Base-by-base conservation (phyloP, 1,284 basidiomycete genomes). In the Ustilago lituana region DNA sequence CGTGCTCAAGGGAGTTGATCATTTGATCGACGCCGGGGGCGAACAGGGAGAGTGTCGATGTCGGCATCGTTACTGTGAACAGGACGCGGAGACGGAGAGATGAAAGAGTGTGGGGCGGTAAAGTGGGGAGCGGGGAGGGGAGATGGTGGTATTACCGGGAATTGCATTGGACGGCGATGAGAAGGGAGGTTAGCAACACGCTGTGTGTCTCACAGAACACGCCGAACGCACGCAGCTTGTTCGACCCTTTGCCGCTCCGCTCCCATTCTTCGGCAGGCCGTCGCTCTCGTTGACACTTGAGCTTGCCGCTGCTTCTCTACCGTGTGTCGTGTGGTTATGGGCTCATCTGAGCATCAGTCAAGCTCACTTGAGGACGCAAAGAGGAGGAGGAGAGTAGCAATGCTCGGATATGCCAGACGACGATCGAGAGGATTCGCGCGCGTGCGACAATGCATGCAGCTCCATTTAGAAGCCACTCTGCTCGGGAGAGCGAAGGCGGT, bases 1-100 rank as follows among this genome's bases (percentile, higher is more conserved):
- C 27, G 12, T 31, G 20, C 20, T 69, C 52, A 31, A 63, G 29
- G 43, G 26, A 35, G 19, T 15, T 50, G 45, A 69, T 46, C 66
- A 69, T 69, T 31, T 69, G 50, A 19, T 62, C 39, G 17, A 63
- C 55, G 23, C 60, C 66, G 4, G 66, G 66, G 6, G 66, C 66
- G 36, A 59, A 69, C 8, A 69, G 60, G 5, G 43, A 38, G 24
- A 69, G 43, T 5, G 66, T 69, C 14, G 61, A 41, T 3, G 54
- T 57, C 19, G 52, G 29, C 20, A 39, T 46, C 14, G 27, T 44
- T 26, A 35, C 19, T 10, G 31, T 22, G 19, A 37, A 47, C 14
- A 50, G 44, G 27, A 63, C 41, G 5, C 33, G 26, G 37, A n/a
- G 15, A 19, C 7, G 17, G 15, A 31, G 32, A 12, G 2, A 17